Conservation (phyloP, 352 stramenopile species). For the Pythium monospermum region DNA sequence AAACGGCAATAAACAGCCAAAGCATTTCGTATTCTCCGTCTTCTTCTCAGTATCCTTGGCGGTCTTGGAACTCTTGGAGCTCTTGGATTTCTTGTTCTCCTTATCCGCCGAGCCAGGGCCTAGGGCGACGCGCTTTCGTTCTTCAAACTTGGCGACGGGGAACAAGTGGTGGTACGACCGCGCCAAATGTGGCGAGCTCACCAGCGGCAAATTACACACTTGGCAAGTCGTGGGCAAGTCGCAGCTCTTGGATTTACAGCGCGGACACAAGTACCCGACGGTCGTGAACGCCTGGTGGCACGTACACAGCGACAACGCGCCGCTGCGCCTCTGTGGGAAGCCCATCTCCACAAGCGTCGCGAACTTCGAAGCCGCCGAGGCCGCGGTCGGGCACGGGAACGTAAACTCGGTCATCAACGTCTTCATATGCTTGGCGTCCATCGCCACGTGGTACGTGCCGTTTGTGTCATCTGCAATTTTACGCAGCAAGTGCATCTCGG, state of each 20-base stretch:
- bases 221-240: conserved; percentile 95
- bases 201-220: conserved; percentile 96
- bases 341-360: conserved; percentile 83
- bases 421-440: conserved; percentile 91
- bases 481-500: conserved; percentile 91
- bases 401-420: conserved; percentile 92
- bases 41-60: not conserved
- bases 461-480: conserved; percentile 87
- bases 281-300: conserved; percentile 86
- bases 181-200: conserved; percentile 95
- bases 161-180: conserved; percentile 99
- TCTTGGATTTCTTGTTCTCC: conserved; percentile 5
- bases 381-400: conserved; percentile 89
- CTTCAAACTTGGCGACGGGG: conserved; percentile 92
- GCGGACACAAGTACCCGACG: conserved; percentile 91
- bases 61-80: conserved; percentile 12
- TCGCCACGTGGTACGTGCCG: conserved; percentile 92
- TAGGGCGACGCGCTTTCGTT: conserved; percentile 43
- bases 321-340: conserved; percentile 70
- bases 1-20: conserved; percentile 69
- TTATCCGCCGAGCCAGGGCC: conserved; percentile 7
- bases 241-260: conserved; percentile 92
- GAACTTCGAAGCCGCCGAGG: conserved; percentile 58
- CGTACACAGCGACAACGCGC: conserved; percentile 75
- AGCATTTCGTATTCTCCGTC: conserved; percentile 38